Conservation (phyloP, 2,329 filamentous ascomycete species). For the Phaeosphaeriaceae sp. region DNA sequence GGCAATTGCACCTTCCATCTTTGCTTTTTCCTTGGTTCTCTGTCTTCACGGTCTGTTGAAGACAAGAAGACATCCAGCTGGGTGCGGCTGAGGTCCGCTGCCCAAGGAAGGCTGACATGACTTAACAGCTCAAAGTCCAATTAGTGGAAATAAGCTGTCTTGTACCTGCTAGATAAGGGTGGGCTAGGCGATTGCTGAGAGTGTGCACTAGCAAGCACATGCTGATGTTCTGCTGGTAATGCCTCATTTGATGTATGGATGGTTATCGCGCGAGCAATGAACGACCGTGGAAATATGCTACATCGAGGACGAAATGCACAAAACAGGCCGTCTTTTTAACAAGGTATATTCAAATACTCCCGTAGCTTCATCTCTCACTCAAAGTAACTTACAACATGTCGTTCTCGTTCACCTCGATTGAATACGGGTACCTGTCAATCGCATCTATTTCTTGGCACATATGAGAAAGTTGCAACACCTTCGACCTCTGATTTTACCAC, state of each 20-base stretch:
- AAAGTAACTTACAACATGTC: not conserved
- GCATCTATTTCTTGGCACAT: not conserved
- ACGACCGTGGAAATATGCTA: not conserved
- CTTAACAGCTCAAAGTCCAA: not conserved
- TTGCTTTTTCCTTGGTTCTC: not conserved
- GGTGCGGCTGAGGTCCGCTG: conserved; percentile 7
- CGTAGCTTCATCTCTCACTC: no score
- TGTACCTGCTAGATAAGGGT: not conserved
- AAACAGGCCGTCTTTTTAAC: no score
- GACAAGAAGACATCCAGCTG: conserved; percentile 2
- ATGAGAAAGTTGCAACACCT: not conserved
- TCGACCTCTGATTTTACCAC: no score
- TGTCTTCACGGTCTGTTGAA: not conserved
- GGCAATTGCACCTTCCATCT: no score
- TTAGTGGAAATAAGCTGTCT: not conserved
- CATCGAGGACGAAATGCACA: no score
- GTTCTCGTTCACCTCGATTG: not conserved
- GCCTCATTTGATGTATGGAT: not conserved
- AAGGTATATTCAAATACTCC: no score
- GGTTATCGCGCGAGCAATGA: not conserved
- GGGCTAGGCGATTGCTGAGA: not conserved
- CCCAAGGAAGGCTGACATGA: not conserved
- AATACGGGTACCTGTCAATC: not conserved
- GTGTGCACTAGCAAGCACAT: not conserved
- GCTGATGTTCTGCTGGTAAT: not conserved